A percentile compares a stretch with the other conserved stretches of the same genome.
Evolutionary conservation across 495 filamentous ascomycete genomes (phyloP).

Genomic region (Talaromyces trachyspermus): DNA sequence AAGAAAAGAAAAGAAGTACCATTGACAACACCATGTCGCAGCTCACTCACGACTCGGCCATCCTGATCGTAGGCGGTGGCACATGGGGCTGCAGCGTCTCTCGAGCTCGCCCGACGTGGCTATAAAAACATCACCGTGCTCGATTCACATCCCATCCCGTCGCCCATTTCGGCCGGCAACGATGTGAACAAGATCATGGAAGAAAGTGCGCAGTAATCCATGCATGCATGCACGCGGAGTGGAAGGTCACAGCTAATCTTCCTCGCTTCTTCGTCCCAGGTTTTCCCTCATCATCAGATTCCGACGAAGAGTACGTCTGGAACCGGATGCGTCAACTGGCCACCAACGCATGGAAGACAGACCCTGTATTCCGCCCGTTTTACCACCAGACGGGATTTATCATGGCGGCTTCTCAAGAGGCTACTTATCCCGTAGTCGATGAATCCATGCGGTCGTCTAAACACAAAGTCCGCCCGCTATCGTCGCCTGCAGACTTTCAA

Average conservation of each 20-base stretch:
- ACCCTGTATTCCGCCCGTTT: constrained; percentile 39
- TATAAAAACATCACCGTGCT: constrained; percentile 42
- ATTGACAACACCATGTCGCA: constrained; percentile 2
- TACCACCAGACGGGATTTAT: constrained; percentile 46
- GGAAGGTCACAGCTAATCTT: background rate
- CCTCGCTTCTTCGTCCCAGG: background rate
- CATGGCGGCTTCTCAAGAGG: constrained; percentile 21
- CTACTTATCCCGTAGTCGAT: constrained; percentile 21
- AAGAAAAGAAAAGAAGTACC: too few relatives aligned
- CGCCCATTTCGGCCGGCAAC: constrained; percentile 46
- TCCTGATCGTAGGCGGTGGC: constrained; percentile 40
- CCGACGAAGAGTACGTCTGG: background rate
- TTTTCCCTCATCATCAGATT: background rate
- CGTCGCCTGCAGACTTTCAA: constrained; percentile 29
- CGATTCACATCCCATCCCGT: constrained; percentile 38
- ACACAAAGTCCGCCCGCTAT: background rate
- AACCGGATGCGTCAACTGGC: constrained; percentile 9
- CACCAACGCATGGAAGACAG: constrained; percentile 35
- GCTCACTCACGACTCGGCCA: constrained; percentile 9
- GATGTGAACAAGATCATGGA: constrained; percentile 54
- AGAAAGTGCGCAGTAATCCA: constrained; percentile 30
- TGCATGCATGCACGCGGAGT: constrained; percentile 36
- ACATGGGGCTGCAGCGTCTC: constrained; percentile 48
- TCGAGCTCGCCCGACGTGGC: constrained; percentile 42
- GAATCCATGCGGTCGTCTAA: constrained; percentile 10